Evolutionary conservation across 129 eudicot genomes (phyloP).

Genomic region (Artemisia annua): DNA sequence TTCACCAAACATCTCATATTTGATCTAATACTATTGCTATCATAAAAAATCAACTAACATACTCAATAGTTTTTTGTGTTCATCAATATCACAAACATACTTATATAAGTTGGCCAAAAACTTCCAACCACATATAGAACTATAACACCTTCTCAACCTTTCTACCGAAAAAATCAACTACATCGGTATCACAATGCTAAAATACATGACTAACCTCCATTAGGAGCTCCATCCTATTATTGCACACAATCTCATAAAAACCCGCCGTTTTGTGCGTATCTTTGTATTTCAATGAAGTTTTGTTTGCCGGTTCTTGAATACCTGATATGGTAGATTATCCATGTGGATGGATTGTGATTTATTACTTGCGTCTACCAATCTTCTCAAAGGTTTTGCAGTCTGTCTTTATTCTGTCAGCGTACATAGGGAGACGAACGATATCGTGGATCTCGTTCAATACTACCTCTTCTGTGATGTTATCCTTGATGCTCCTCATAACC

Average conservation of each 20-base stretch:
- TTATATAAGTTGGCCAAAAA: slow-evolving; percentile 5
- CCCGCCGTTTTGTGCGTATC: slow-evolving; percentile 4
- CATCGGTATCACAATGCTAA: background rate
- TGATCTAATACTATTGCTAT: background rate
- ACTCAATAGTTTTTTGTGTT: background rate
- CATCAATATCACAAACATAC: background rate
- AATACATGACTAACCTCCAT: background rate
- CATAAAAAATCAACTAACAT: background rate
- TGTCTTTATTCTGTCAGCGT: slow-evolving; percentile 55
- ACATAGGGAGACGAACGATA: slow-evolving; percentile 61
- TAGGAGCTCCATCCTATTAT: too few species aligned
- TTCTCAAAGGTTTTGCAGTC: slow-evolving; percentile 47
- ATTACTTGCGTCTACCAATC: slow-evolving; percentile 36
- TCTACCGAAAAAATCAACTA: background rate
- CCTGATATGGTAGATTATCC: background rate
- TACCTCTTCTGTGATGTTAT: slow-evolving; percentile 66
- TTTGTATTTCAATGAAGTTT: background rate
- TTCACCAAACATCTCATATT: background rate
- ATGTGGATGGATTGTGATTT: background rate
- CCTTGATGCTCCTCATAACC: slow-evolving; percentile 71
- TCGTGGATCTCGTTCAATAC: slow-evolving; percentile 53
- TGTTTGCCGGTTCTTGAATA: background rate
- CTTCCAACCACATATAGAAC: slow-evolving; percentile 3
- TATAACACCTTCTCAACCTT: slow-evolving; percentile 6
- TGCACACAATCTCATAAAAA: too few species aligned